phyloP scores from a whole-genome alignment of 1,284 basidiomycete genomes.

The Cutaneotrichosporon sp. region DNA sequence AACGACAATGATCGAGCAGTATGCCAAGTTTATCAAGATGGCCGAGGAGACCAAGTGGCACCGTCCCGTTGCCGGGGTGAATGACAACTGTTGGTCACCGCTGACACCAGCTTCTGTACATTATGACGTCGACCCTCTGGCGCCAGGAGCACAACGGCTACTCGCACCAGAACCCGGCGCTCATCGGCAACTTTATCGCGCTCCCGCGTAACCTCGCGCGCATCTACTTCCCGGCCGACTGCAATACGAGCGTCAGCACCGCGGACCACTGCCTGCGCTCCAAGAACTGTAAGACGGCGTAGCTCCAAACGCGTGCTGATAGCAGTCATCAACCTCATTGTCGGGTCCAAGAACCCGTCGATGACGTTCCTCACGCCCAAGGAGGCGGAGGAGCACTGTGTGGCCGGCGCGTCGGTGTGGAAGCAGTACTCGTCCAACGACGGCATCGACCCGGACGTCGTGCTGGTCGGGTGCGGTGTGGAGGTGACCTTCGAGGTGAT shows the following conservation, averaged over 20 bases:
- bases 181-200: slow-evolving; percentile 74
- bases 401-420: slow-evolving; percentile 59
- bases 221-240: slow-evolving; percentile 84
- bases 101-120: slow-evolving; percentile 58
- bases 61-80: slow-evolving; percentile 48
- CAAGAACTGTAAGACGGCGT: slow-evolving; percentile 57
- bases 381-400: slow-evolving; percentile 59
- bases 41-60: slow-evolving; percentile 71
- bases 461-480: slow-evolving; percentile 50
- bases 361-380: slow-evolving; percentile 44
- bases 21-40: slow-evolving; percentile 79
- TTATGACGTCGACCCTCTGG: slow-evolving; percentile 55
- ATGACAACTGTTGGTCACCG: slow-evolving; percentile 35
- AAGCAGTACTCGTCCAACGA: slow-evolving; percentile 49
- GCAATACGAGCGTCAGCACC: slow-evolving; percentile 70
- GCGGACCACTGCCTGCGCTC: slow-evolving; percentile 74
- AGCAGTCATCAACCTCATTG: slow-evolving; percentile 54
- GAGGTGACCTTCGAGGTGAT: slow-evolving; percentile 52
- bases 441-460: slow-evolving; percentile 53
- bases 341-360: slow-evolving; percentile 69
- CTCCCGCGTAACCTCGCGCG: slow-evolving; percentile 68
- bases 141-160: slow-evolving; percentile 61
- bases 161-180: slow-evolving; percentile 75
- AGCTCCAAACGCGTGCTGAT: slow-evolving; percentile 19
- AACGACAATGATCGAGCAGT: slow-evolving; percentile 57